Conservation (phyloP, 371 early-diverging fungal genomes). For the Mortierella sp. region DNA sequence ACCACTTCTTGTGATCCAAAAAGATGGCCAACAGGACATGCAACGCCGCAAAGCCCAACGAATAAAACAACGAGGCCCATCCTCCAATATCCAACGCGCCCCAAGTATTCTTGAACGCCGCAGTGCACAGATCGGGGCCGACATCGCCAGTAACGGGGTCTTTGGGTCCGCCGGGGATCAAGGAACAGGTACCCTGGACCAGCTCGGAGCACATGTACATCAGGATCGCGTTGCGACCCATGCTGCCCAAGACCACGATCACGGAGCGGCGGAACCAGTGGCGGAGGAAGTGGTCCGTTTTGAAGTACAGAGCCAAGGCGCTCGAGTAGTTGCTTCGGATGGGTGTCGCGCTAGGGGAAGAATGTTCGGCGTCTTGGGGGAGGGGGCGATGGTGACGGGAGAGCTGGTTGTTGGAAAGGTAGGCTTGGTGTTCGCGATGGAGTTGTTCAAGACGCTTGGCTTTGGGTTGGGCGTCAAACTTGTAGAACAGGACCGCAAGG, state of each 20-base stretch:
- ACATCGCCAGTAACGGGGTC: constrained; percentile 32
- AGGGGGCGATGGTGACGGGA: constrained; percentile 19
- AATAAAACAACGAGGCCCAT: constrained; percentile 38
- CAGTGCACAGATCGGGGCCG: constrained; percentile 14
- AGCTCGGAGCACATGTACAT: constrained; percentile 58
- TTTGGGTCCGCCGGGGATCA: constrained; percentile 29
- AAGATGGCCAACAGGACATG: constrained; percentile 45
- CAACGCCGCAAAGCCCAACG: constrained; percentile 38
- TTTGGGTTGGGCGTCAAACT: constrained; percentile 50
- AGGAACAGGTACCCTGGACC: constrained; percentile 37
- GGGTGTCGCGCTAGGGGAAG: not conserved
- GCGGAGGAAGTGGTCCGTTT: constrained; percentile 35
- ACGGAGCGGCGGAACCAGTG: constrained; percentile 43
- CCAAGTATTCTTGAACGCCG: constrained; percentile 40
- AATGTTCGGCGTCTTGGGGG: constrained; percentile 13
- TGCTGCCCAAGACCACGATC: constrained; percentile 48
- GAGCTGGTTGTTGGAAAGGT: constrained; percentile 25
- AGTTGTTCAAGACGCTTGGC: constrained; percentile 32
- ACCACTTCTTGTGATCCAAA: constrained; percentile 53
- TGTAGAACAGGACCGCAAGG: constrained; percentile 52
- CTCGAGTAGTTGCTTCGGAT: constrained; percentile 34
- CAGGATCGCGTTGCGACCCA: constrained; percentile 59
- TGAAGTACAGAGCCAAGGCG: constrained; percentile 26
- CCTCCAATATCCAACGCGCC: constrained; percentile 46
- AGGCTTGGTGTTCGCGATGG: constrained; percentile 27